Evolutionary conservation across 768 basidiomycete species (phyloP).

Genomic region (Omphalotus guepiniiformis): DNA sequence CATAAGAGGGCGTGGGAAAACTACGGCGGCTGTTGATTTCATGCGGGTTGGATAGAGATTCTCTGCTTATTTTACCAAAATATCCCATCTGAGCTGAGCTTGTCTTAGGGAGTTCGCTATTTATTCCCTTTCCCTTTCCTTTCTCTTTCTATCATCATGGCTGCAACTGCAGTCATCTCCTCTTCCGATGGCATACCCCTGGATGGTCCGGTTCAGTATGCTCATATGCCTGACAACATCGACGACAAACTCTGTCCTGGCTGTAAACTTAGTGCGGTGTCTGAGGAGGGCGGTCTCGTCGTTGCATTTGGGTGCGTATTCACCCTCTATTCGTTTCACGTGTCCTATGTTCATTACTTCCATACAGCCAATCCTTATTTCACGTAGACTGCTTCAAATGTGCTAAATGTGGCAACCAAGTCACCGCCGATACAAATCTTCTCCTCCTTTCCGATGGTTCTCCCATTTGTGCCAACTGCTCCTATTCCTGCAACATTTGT

Average conservation of each 20-base stretch:
- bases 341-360: slow-evolving; percentile 11
- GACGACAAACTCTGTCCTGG: slow-evolving; percentile 75
- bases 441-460: slow-evolving; percentile 94
- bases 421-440: slow-evolving; percentile 96
- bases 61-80: no score
- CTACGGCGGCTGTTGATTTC: background rate
- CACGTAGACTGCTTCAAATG: slow-evolving; percentile 96
- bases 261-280: slow-evolving; percentile 76
- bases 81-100: background rate
- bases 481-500: slow-evolving; percentile 95
- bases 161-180: slow-evolving; percentile 20
- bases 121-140: slow-evolving; percentile 14
- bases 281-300: slow-evolving; percentile 80
- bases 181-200: slow-evolving; percentile 18
- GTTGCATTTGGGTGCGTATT: slow-evolving; percentile 89
- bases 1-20: slow-evolving; percentile 43
- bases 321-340: slow-evolving; percentile 10
- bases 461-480: slow-evolving; percentile 93
- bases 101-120: slow-evolving; percentile 1
- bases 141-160: slow-evolving; percentile 11
- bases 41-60: background rate
- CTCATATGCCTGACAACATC: slow-evolving; percentile 15
- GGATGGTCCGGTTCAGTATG: slow-evolving; percentile 12
- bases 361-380: slow-evolving; percentile 82
- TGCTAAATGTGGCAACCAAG: slow-evolving; percentile 89